Percentiles rank a stretch among this genome's conserved stretches.
These are phyloP conservation scores for Leccinum uliginosum DNA, from an alignment of 768 basidiomycete genomes.

Conservation along the genomic window DNA sequence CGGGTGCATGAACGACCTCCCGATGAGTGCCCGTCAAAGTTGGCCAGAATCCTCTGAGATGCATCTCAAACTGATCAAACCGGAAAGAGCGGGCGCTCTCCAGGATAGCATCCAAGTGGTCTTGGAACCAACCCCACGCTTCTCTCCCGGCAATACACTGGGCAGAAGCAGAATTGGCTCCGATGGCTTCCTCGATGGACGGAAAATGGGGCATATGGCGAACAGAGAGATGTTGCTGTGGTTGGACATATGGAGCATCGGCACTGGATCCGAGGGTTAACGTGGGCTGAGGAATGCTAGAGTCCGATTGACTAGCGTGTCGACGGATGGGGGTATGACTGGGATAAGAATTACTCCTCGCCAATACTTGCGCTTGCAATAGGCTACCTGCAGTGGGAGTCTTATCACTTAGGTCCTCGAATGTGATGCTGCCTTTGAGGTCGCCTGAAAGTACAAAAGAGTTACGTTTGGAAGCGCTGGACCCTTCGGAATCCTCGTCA, in stretches of 20 bases:
- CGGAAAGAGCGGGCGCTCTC: constrained; percentile 74
- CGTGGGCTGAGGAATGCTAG: constrained; percentile 50
- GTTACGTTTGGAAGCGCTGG: constrained; percentile 71
- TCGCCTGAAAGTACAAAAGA: constrained; percentile 65
- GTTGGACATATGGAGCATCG: constrained; percentile 42
- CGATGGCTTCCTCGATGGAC: constrained; percentile 80
- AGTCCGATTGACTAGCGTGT: constrained; percentile 55
- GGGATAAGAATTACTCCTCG: constrained; percentile 56
- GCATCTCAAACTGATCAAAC: constrained; percentile 88
- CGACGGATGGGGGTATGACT: constrained; percentile 75
- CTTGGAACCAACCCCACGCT: constrained; percentile 91
- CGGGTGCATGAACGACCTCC: constrained; percentile 87
- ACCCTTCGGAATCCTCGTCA: constrained; percentile 80
- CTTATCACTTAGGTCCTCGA: constrained; percentile 74
- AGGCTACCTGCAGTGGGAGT: constrained; percentile 79
- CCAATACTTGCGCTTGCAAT: constrained; percentile 65
- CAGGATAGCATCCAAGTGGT: constrained; percentile 79
- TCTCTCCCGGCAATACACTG: constrained; percentile 78
- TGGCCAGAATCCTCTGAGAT: constrained; percentile 83
- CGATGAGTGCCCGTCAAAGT: constrained; percentile 67
- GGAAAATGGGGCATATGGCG: constrained; percentile 79
- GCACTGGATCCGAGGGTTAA: constrained; percentile 48
- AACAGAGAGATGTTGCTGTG: constrained; percentile 58
- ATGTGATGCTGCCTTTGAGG: constrained; percentile 50
- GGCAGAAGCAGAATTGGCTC: constrained; percentile 65